phyloP scores from a whole-genome alignment of 2,329 filamentous ascomycete genomes.

The Trichoderma afroharzianum region DNA sequence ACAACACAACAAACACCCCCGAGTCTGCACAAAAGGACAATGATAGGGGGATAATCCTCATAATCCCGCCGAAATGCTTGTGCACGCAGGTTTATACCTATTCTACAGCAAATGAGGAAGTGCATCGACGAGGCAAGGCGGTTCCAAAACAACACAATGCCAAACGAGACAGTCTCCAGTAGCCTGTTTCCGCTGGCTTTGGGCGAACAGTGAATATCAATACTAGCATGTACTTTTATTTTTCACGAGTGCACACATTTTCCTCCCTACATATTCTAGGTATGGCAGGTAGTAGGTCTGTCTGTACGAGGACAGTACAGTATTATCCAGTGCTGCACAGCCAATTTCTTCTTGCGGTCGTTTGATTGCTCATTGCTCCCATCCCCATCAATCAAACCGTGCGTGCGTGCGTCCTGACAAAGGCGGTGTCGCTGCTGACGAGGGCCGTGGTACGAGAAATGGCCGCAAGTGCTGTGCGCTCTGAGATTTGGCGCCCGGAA shows the following conservation, averaged over 20 bases:
- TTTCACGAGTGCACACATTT: background rate
- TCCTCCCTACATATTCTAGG: background rate
- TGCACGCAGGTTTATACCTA: background rate
- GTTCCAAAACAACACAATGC: slow-evolving; percentile 5
- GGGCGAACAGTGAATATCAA: background rate
- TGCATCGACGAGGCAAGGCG: slow-evolving; percentile 1
- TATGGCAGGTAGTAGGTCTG: no score
- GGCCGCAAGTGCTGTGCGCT: background rate
- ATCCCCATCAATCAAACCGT: background rate
- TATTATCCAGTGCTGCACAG: background rate
- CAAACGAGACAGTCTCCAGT: slow-evolving; percentile 7
- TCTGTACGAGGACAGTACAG: background rate
- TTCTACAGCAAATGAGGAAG: background rate
- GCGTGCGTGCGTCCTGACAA: background rate
- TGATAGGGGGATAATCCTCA: background rate
- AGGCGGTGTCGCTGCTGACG: slow-evolving; percentile 15
- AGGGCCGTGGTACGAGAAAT: background rate
- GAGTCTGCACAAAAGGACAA: background rate
- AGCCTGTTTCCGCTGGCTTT: background rate
- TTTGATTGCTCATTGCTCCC: background rate
- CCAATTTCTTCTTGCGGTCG: background rate
- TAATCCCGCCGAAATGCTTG: background rate
- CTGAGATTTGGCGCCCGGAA: background rate
- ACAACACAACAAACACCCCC: background rate
- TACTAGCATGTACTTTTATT: background rate